Evolutionary conservation across 495 filamentous ascomycete genomes (phyloP).

Genomic region (Endocarpon pusillum): DNA sequence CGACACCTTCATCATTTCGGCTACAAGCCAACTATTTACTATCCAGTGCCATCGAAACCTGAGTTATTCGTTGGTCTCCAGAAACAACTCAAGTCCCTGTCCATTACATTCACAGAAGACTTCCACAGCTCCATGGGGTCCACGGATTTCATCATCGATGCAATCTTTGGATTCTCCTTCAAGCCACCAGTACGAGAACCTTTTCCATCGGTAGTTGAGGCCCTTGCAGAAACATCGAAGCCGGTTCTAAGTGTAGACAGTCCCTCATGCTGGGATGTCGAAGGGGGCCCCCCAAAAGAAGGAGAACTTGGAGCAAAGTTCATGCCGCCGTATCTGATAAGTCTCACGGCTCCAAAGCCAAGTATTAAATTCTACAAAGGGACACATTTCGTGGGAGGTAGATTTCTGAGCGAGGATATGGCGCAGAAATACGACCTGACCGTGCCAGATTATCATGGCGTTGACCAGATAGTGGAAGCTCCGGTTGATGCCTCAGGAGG

Average conservation of each 20-base stretch:
- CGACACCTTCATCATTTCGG: conserved; percentile 89
- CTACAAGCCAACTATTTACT: conserved; percentile 80
- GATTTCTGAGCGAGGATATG: conserved; percentile 67
- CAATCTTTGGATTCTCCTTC: conserved; percentile 95
- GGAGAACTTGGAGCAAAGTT: conserved; percentile 62
- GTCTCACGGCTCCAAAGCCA: conserved; percentile 91
- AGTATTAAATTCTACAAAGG: conserved; percentile 68
- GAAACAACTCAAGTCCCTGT: conserved; percentile 67
- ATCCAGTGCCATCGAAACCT: conserved; percentile 78
- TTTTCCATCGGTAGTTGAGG: conserved; percentile 62
- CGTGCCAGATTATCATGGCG: conserved; percentile 64
- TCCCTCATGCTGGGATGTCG: conserved; percentile 86
- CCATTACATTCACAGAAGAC: conserved; percentile 72
- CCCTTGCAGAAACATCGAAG: conserved; percentile 50
- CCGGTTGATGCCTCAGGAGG: conserved; percentile 34
- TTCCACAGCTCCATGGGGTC: conserved; percentile 34
- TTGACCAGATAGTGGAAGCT: conserved; percentile 82
- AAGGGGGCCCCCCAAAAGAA: conserved; percentile 57
- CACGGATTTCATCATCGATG: conserved; percentile 72
- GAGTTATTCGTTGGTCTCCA: conserved; percentile 75
- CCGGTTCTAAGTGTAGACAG: conserved; percentile 83
- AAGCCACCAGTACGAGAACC: conserved; percentile 82
- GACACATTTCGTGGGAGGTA: conserved; percentile 72
- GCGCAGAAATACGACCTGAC: conserved; percentile 77
- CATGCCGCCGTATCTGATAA: conserved; percentile 61